Conservation (phyloP, 108 stramenopile species). For the Thalassiosira profunda region DNA sequence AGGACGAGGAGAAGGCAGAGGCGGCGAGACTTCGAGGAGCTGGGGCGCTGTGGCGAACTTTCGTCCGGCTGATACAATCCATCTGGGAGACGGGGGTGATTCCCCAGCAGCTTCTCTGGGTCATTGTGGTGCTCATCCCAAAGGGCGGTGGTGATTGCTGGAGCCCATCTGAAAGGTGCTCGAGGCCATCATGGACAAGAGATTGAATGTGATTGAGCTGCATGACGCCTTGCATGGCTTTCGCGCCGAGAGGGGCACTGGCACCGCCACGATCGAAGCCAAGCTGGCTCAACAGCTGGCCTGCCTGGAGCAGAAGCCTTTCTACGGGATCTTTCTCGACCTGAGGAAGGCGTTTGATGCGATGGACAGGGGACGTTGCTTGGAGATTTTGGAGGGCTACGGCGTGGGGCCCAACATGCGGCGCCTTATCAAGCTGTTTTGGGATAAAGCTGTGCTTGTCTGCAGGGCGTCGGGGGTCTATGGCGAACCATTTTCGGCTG, state of each 20-base stretch:
- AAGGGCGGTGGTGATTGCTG: slow-evolving; percentile 15
- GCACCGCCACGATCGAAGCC: slow-evolving; percentile 24
- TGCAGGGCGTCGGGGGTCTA: slow-evolving; percentile 5
- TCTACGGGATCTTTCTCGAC: slow-evolving; percentile 18
- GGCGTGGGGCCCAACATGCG: slow-evolving; percentile 14
- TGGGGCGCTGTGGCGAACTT: not conserved
- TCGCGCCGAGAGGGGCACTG: slow-evolving; percentile 8
- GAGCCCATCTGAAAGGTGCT: slow-evolving; percentile 31
- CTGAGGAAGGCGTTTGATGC: slow-evolving; percentile 26
- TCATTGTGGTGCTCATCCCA: slow-evolving; percentile 22
- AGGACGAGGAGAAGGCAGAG: not conserved
- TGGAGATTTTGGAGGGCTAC: slow-evolving; percentile 14
- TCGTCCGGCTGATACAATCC: slow-evolving; percentile 3
- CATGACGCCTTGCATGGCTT: slow-evolving; percentile 12
- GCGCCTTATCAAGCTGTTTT: slow-evolving; percentile 12
- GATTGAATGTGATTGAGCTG: not conserved
- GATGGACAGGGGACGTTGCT: slow-evolving; percentile 13
- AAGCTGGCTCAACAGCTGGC: slow-evolving; percentile 23
- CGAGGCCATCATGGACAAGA: slow-evolving; percentile 4
- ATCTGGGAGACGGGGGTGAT: slow-evolving; percentile 13
- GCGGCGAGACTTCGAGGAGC: not conserved
- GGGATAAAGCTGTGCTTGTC: slow-evolving; percentile 3
- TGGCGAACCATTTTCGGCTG: slow-evolving; percentile 19
- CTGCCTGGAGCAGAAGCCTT: not conserved
- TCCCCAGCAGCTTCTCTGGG: slow-evolving; percentile 3